Conservation (phyloP, 768 basidiomycete species). For the Hericium erinaceus region DNA sequence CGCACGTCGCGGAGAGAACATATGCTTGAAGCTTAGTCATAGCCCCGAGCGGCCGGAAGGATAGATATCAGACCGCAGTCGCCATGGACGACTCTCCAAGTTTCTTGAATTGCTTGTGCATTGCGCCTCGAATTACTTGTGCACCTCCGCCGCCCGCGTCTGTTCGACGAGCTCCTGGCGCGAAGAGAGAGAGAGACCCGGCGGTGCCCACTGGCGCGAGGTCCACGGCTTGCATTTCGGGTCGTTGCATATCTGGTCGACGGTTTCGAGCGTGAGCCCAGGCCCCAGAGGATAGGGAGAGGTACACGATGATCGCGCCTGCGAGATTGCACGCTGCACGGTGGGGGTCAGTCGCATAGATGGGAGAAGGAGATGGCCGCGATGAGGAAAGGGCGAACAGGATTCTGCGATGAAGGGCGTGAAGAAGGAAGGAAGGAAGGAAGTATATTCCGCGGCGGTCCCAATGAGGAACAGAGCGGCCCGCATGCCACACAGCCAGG, state of each 20-base stretch:
- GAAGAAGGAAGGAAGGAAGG: slow-evolving; percentile 31
- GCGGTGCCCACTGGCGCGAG: slow-evolving; percentile 49
- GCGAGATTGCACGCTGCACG: slow-evolving; percentile 44
- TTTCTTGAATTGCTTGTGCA: neutral
- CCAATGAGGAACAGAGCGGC: no score
- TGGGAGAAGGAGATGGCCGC: neutral
- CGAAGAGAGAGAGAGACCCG: neutral
- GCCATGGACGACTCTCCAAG: neutral
- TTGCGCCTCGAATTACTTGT: slow-evolving; percentile 22
- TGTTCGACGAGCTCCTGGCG: slow-evolving; percentile 17
- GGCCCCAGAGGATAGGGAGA: slow-evolving; percentile 64
- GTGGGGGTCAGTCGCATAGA: neutral
- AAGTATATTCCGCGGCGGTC: no score
- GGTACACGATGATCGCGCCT: slow-evolving; percentile 50
- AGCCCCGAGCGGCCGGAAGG: no score
- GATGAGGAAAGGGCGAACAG: slow-evolving; percentile 23
- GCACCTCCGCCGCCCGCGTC: slow-evolving; percentile 30
- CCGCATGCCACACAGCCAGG: no score
- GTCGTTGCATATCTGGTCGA: slow-evolving; percentile 61
- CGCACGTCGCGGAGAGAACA: no score
- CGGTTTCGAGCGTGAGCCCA: slow-evolving; percentile 58
- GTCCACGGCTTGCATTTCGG: slow-evolving; percentile 60
- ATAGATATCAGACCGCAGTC: neutral
- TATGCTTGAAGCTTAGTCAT: no score
- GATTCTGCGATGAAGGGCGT: slow-evolving; percentile 63